Conservation (phyloP, 371 early-diverging fungal genomes). For the Apophysomyces elegans region DNA sequence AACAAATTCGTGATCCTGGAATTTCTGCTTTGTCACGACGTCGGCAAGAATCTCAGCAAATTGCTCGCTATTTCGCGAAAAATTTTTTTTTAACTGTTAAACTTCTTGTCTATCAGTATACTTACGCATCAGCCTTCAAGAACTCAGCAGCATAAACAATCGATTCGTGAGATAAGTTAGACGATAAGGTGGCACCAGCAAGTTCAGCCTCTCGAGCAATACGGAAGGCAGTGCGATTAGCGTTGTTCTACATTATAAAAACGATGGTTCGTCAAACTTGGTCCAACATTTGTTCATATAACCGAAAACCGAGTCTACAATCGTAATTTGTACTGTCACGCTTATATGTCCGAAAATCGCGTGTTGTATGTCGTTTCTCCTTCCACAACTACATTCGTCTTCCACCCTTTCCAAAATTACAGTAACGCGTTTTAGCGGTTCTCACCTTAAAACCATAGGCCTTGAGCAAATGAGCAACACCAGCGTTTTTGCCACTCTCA, state of each 20-base stretch:
- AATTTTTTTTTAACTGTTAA: background rate
- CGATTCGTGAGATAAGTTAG: conserved; percentile 84
- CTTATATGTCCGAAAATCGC: conserved; percentile 4
- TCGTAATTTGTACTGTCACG: background rate
- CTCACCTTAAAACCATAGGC: conserved; percentile 90
- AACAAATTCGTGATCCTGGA: conserved; percentile 85
- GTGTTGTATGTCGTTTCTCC: conserved; percentile 5
- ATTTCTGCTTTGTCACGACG: conserved; percentile 80
- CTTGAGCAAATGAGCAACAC: conserved; percentile 91
- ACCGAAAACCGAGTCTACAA: background rate
- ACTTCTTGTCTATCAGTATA: conserved; percentile 10
- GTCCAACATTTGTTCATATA: background rate
- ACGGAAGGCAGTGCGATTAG: conserved; percentile 86
- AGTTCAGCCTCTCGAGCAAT: conserved; percentile 92
- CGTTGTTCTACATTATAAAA: conserved; percentile 63
- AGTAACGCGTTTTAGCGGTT: background rate
- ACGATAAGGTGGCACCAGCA: conserved; percentile 85
- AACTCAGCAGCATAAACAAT: conserved; percentile 87
- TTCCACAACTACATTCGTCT: background rate
- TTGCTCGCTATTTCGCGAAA: conserved; percentile 66
- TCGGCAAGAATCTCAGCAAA: conserved; percentile 85
- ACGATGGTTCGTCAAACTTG: background rate
- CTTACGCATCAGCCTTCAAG: conserved; percentile 91
- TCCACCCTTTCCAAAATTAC: background rate
- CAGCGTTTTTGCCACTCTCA: conserved; percentile 74